A percentile compares a stretch with the other conserved stretches of the same genome.
Conservation (phyloP, 2,329 filamentous ascomycete species). For the Juglanconis sp. region DNA sequence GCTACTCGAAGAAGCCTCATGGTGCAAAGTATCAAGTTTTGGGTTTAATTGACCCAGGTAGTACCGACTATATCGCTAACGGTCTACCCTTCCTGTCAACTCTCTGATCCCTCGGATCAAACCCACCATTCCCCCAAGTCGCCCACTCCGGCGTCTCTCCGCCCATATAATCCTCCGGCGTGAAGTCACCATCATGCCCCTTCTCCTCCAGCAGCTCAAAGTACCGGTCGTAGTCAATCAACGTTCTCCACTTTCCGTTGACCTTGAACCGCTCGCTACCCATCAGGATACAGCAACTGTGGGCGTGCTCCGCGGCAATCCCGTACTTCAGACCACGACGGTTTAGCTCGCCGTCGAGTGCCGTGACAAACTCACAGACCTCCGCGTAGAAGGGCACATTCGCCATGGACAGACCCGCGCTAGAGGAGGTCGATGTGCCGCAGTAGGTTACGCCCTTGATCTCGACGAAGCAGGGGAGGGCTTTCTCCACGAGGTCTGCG, state of each 20-base stretch:
- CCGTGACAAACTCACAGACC: slow-evolving; percentile 76
- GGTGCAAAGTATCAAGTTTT: too few relatives aligned
- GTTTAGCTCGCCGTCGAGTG: slow-evolving; percentile 66
- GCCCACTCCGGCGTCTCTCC: slow-evolving; percentile 88
- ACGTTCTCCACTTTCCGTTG: slow-evolving; percentile 80
- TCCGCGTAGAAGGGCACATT: slow-evolving; percentile 97
- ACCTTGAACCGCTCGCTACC: slow-evolving; percentile 77
- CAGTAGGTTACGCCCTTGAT: slow-evolving; percentile 97
- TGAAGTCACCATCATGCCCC: slow-evolving; percentile 65
- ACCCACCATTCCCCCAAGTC: slow-evolving; percentile 89
- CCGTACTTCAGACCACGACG: slow-evolving; percentile 76
- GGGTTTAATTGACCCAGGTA: background rate
- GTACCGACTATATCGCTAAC: slow-evolving; percentile 37
- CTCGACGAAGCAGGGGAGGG: slow-evolving; percentile 87
- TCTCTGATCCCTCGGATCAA: slow-evolving; percentile 84
- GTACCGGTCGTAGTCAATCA: slow-evolving; percentile 87
- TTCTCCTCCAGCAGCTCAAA: slow-evolving; percentile 77
- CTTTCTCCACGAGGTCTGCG: slow-evolving; percentile 80
- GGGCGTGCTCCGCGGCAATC: slow-evolving; percentile 90
- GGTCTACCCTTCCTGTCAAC: slow-evolving; percentile 82
- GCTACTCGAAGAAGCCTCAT: too few relatives aligned
- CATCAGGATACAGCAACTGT: slow-evolving; percentile 88
- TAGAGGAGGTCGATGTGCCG: slow-evolving; percentile 79
- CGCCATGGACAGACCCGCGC: slow-evolving; percentile 88
- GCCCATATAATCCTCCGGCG: slow-evolving; percentile 87